phyloP scores from a whole-genome alignment of 2,329 filamentous ascomycete genomes.

The Orbilia blumenaviensis region DNA sequence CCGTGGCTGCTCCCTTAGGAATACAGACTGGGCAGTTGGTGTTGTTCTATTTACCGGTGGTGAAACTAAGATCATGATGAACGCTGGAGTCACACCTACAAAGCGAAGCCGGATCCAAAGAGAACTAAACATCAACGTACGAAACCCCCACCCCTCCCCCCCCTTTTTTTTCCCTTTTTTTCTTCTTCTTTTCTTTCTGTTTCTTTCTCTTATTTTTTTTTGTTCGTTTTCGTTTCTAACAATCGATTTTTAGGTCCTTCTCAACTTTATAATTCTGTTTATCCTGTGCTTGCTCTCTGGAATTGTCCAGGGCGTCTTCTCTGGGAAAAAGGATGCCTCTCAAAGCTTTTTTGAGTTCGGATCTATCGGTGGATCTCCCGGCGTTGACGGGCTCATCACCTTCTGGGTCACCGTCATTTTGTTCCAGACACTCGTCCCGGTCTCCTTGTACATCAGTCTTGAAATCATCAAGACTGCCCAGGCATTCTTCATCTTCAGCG shows the following conservation, averaged over 20 bases:
- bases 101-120: constrained; percentile 91
- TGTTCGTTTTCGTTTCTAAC: no score
- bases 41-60: constrained; percentile 93
- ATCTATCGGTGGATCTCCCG: constrained; percentile 77
- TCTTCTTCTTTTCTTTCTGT: constrained; percentile 4
- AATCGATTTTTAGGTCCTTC: constrained; percentile 66
- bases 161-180: neutral
- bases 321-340: constrained; percentile 78
- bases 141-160: neutral
- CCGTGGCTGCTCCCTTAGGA: constrained; percentile 89
- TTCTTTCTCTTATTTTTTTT: no score
- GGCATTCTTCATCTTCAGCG: constrained; percentile 96
- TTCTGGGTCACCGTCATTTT: constrained; percentile 95
- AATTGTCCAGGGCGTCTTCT: constrained; percentile 83
- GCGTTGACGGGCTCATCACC: constrained; percentile 88
- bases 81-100: constrained; percentile 91
- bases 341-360: constrained; percentile 84
- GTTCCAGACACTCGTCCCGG: constrained; percentile 98
- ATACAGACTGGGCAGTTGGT: constrained; percentile 94
- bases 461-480: constrained; percentile 94
- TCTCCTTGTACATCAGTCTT: constrained; percentile 95
- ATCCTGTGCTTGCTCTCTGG: constrained; percentile 87
- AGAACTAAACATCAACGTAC: constrained; percentile 93
- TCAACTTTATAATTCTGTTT: constrained; percentile 91
- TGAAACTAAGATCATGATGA: constrained; percentile 99